A percentile compares a stretch with the other conserved stretches of the same genome.
These are phyloP conservation scores for Apocynum venetum DNA, from an alignment of 257 asterid genomes.

Conservation along the genomic window DNA sequence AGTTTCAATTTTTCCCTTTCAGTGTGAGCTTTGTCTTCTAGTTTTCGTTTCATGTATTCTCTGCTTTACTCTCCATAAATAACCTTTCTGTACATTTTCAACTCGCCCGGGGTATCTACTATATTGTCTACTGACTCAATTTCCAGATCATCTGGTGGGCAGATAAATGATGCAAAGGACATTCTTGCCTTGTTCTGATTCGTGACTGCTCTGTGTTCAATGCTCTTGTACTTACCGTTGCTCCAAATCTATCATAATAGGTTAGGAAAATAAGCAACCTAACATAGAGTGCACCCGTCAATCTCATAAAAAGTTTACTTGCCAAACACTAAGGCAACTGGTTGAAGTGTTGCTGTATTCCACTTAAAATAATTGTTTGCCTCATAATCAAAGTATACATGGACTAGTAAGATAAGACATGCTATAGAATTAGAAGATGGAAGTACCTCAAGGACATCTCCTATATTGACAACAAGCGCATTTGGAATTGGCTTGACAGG, in stretches of 20 bases:
- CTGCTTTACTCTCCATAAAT: constrained; percentile 30
- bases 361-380: no score
- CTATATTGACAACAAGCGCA: constrained; percentile 36
- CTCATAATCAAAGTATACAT: no score
- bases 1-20: neutral
- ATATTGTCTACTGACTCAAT: constrained; percentile 26
- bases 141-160: constrained; percentile 34
- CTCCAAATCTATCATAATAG: constrained; percentile 35
- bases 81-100: constrained; percentile 23
- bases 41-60: constrained; percentile 25
- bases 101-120: constrained; percentile 20
- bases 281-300: no score
- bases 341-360: no score
- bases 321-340: no score
- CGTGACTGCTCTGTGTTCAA: constrained; percentile 38
- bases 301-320: no score
- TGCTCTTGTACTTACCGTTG: constrained; percentile 45
- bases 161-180: constrained; percentile 32
- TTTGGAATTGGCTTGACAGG: constrained; percentile 36
- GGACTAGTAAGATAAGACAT: no score
- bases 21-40: constrained; percentile 28
- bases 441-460: constrained; percentile 39
- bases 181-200: constrained; percentile 26
- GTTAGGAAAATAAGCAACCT: neutral
- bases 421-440: neutral